Evolutionary conservation across 1,284 basidiomycete genomes (phyloP), one percentile per base, ranked within the genome.

Genomic region (Sporisorium sorghi): DNA sequence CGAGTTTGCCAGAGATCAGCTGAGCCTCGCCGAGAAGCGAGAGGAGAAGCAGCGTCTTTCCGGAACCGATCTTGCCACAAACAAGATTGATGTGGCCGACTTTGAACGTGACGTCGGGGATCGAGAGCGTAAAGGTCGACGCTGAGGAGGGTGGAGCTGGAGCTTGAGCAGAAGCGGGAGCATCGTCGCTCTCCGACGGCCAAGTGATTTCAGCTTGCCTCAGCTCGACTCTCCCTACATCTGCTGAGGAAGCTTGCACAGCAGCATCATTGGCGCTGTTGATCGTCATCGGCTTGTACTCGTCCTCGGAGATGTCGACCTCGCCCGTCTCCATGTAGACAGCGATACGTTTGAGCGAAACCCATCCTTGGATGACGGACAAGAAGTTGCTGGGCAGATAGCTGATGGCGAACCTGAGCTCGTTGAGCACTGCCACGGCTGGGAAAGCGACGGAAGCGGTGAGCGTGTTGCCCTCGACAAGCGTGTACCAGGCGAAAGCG

Each of bases 301-400:
- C 37, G 9, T 35, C 26, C 6, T 50, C 40, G 5, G 88, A 86
- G 3, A 92, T 90, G 84, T 94, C 93, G 40, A 92, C 92, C 83
- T 95, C 93, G 1, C 48, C 60, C 1, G 70, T 63, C 11, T 88
- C 88, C 12, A 95, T 87, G 83, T 91, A 95, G 0, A 88, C 89
- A 12, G 91, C 88, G 53, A 95, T 92, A 53, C 93, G 90, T 57
- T 92, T 88, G 32, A 94, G 83, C 0, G 91, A 89, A 2, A 95
- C 91, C 37, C 89, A 87, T 0, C 91, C 88, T 88, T 93, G 83
- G 7, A 86, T 73, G 6, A 81, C 54, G 6, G 21, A 54, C 28
- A 66, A 30, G 32, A 77, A 61, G 42, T 59, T 62, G 35, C 43
- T 60, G 1, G 76, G 76, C 35, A 77, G 35, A 23, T 70, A 58